Base-by-base conservation (phyloP, 108 stramenopile genomes). In the Nitzschia inconspicua region DNA sequence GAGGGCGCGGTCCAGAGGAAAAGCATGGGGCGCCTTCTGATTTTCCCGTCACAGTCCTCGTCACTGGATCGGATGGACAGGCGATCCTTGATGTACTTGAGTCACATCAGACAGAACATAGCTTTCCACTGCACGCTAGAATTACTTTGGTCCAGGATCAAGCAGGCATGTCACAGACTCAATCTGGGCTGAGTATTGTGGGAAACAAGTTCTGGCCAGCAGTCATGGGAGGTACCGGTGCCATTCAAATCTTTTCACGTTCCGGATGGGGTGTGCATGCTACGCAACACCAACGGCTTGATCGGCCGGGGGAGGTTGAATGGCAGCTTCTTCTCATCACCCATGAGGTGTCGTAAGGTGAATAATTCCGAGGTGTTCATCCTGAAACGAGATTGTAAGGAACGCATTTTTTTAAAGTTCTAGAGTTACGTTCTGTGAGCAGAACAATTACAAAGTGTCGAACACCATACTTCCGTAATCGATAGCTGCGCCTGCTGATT, bases 191-290 rank as follows among this genome's bases (percentile, higher is more conserved):
- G 28, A 23, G 13, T 5, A 50, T 58, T 4, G 20, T 16, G 14
- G 29, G 30, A 7, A 53, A 62, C 32, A 29, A 16, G 18, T 54
- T 60, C n/a, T 76, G 69, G 71, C 81, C 81, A n/a, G 35, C 48
- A 23, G 86, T 91, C 13, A 37, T 44, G 8, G 72, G 74, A 2
- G 55, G 44, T 2, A 24, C 57, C 7, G 66, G 68, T 0, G 42
- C 57, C 8, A 23, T 91, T 5, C 70, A 80, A 36, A 63, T 91
- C 9, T 69, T 65, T 9, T 74, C 77, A 4, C 42, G 57, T 43
- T 69, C 71, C 41, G 80, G 80, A 5, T 91, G 90, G 90, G 90
- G 79, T 5, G 50, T 85, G 13, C 75, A 84, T 22, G 83, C 81
- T 14, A 66, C 67, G 22, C 65, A 46, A 54, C n/a, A 9, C 39